Evolutionary conservation across 208 protist species (phyloP).

Genomic region (Kentomonas sorsogonicus): DNA sequence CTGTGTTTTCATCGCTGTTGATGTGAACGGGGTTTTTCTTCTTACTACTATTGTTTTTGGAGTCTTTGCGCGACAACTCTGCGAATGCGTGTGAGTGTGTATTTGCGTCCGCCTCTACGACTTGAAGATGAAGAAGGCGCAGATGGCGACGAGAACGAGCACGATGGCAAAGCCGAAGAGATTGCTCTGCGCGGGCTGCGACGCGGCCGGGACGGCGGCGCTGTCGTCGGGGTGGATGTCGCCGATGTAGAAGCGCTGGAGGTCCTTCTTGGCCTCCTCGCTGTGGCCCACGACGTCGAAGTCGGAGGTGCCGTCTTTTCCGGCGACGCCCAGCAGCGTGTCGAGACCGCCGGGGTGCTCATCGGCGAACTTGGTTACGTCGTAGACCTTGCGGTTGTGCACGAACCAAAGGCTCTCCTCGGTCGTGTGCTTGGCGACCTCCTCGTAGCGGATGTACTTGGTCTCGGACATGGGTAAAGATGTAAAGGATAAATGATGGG

Average conservation of each 20-base stretch:
- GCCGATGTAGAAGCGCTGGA: slow-evolving; percentile 77
- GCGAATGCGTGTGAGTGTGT: no score
- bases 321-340: slow-evolving; percentile 74
- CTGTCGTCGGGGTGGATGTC: slow-evolving; percentile 59
- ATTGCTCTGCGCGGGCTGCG: slow-evolving; percentile 25
- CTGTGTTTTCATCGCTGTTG: no score
- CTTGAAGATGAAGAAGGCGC: slow-evolving; percentile 51
- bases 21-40: no score
- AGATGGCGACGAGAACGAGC: slow-evolving; percentile 31
- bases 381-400: slow-evolving; percentile 83
- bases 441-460: slow-evolving; percentile 42
- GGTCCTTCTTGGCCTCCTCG: slow-evolving; percentile 46
- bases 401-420: slow-evolving; percentile 80
- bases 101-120: slow-evolving; percentile 12
- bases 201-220: slow-evolving; percentile 22
- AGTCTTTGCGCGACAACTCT: no score
- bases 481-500: background rate
- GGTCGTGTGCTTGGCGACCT: slow-evolving; percentile 60
- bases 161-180: slow-evolving; percentile 37
- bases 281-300: slow-evolving; percentile 84
- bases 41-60: no score
- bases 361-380: slow-evolving; percentile 81
- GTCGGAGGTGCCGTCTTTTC: slow-evolving; percentile 74
- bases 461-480: slow-evolving; percentile 6
- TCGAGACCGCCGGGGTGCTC: slow-evolving; percentile 87